These are phyloP conservation scores for Colletotrichum gigasporum DNA, from an alignment of 2,329 filamentous ascomycete genomes.

Conservation along the genomic window DNA sequence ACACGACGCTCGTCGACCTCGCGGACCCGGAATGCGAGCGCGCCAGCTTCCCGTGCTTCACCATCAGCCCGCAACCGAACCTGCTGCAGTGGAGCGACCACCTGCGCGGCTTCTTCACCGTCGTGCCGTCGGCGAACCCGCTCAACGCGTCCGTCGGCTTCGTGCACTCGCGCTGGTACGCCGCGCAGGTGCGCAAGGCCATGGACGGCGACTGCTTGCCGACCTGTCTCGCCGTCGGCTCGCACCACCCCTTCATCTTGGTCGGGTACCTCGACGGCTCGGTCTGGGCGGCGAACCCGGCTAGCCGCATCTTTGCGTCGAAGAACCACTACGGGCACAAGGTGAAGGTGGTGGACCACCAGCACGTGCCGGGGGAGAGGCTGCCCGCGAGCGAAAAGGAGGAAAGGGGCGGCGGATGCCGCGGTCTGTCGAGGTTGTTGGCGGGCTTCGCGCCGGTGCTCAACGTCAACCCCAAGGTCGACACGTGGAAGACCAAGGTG, in stretches of 20 bases:
- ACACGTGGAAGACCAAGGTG: conserved; percentile 51
- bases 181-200: conserved; percentile 61
- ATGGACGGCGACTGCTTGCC: conserved; percentile 60
- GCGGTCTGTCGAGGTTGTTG: conserved; percentile 61
- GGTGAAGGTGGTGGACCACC: conserved; percentile 62
- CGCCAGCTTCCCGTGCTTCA: conserved; percentile 61
- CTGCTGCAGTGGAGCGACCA: conserved; percentile 65
- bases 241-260: conserved; percentile 62
- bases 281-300: conserved; percentile 57
- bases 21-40: conserved; percentile 60
- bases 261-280: conserved; percentile 64
- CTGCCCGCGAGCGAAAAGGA: conserved; percentile 30
- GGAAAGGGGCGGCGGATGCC: conserved; percentile 10
- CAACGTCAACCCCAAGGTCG: conserved; percentile 56
- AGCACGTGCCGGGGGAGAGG: conserved; percentile 53
- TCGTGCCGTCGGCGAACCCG: conserved; percentile 62
- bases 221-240: conserved; percentile 59
- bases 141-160: conserved; percentile 63
- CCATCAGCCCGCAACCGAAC: conserved; percentile 62
- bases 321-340: conserved; percentile 50
- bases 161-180: conserved; percentile 58
- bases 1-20: conserved; percentile 62
- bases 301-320: conserved; percentile 52
- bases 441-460: conserved; percentile 61
- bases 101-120: conserved; percentile 62